phyloP scores from a whole-genome alignment of 768 basidiomycete genomes.

The Agrocybe praecox region DNA sequence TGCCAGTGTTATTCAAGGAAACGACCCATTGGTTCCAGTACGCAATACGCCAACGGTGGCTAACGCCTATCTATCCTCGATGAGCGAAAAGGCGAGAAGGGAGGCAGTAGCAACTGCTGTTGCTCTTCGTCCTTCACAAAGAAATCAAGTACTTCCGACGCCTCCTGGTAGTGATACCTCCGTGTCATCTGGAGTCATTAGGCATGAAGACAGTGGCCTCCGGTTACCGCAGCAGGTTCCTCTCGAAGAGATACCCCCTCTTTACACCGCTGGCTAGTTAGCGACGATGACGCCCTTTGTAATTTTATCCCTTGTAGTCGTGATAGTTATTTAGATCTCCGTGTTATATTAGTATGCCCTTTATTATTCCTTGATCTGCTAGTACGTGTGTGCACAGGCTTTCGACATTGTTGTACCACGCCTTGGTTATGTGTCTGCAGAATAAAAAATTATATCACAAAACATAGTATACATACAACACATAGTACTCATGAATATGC shows the following conservation, averaged over 20 bases:
- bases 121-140: not conserved
- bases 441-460: not conserved
- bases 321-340: not conserved
- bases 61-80: not conserved
- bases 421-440: not conserved
- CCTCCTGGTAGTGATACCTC: not conserved
- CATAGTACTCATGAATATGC: not conserved
- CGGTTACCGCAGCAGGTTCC: not conserved
- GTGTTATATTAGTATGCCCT: too few relatives aligned
- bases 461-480: not conserved
- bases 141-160: not conserved
- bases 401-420: not conserved
- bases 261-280: not conserved
- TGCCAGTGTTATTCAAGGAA: not conserved
- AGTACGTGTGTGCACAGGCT: not conserved
- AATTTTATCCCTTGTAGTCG: not conserved
- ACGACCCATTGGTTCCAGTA: not conserved
- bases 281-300: not conserved
- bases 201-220: slow-evolving; percentile 4
- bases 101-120: slow-evolving; percentile 10
- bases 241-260: not conserved
- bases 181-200: not conserved
- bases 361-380: too few relatives aligned
- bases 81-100: slow-evolving; percentile 9
- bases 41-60: not conserved